These are phyloP conservation scores for Saturnispora diversa DNA, from an alignment of 805 yeast genomes.

Conservation along the genomic window DNA sequence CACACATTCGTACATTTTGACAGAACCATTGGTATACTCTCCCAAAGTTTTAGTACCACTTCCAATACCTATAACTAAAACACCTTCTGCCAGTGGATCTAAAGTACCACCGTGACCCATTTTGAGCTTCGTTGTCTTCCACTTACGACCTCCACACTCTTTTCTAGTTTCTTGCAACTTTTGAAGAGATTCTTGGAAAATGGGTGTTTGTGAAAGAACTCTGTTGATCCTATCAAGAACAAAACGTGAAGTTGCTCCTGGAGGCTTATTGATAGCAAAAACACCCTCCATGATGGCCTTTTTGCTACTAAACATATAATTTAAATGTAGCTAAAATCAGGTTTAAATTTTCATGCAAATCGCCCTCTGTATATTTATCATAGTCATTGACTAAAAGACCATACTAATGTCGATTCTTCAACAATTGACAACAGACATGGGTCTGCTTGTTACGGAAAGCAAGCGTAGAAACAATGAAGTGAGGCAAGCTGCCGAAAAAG, in stretches of 20 bases:
- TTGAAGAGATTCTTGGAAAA: slow-evolving; percentile 47
- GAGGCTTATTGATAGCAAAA: slow-evolving; percentile 85
- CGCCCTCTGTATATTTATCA: not conserved
- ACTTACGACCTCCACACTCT: slow-evolving; percentile 44
- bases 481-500: slow-evolving; percentile 45
- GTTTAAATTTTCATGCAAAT: not conserved
- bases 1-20: slow-evolving; percentile 72
- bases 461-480: slow-evolving; percentile 66
- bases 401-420: slow-evolving; percentile 44
- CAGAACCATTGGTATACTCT: slow-evolving; percentile 62
- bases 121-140: slow-evolving; percentile 37
- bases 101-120: slow-evolving; percentile 98
- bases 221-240: slow-evolving; percentile 60
- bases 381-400: not conserved
- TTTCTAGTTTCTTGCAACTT: slow-evolving; percentile 41
- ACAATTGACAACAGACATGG: slow-evolving; percentile 50
- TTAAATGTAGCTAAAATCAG: not conserved
- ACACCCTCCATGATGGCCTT: slow-evolving; percentile 67
- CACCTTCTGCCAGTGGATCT: slow-evolving; percentile 95
- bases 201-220: slow-evolving; percentile 49
- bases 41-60: slow-evolving; percentile 78
- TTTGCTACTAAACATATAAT: not conserved
- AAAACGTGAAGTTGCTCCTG: slow-evolving; percentile 73
- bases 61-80: slow-evolving; percentile 86
- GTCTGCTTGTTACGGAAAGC: slow-evolving; percentile 55